Percentiles rank a stretch among this genome's conserved stretches.
These are phyloP conservation scores for Aspergillaceae sp. DNA, from an alignment of 2,329 filamentous ascomycete genomes.

Conservation along the genomic window DNA sequence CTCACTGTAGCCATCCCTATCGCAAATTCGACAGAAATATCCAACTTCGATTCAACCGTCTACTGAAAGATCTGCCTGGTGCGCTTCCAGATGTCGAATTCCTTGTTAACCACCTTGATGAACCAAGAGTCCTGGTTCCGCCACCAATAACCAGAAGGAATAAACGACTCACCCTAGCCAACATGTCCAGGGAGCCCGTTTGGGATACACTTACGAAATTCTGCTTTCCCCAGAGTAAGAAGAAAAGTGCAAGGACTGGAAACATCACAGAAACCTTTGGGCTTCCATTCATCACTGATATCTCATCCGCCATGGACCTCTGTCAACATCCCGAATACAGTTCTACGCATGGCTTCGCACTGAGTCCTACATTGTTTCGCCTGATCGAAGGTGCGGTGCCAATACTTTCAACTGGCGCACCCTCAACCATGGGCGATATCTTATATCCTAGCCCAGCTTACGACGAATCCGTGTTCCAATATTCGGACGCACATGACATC, in stretches of 20 bases:
- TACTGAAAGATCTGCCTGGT: background rate
- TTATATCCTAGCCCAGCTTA: constrained; percentile 47
- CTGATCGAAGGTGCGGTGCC: constrained; percentile 14
- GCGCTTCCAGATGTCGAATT: constrained; percentile 5
- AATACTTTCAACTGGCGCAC: constrained; percentile 14
- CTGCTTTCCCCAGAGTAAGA: background rate
- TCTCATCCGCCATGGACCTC: background rate
- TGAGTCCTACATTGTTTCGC: constrained; percentile 8
- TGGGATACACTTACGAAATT: constrained; percentile 5
- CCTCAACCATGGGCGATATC: constrained; percentile 34
- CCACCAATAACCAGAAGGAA: background rate
- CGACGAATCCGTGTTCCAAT: constrained; percentile 31
- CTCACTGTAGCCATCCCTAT: constrained; percentile 2
- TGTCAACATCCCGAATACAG: constrained; percentile 7
- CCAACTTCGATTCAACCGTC: constrained; percentile 1
- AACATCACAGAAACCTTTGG: background rate
- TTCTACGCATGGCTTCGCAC: constrained; percentile 4
- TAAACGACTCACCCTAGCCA: background rate
- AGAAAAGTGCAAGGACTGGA: background rate
- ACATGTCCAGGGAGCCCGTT: background rate
- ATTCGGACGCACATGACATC: constrained; percentile 34
- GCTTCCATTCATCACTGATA: constrained; percentile 7
- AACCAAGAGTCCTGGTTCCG: constrained; percentile 5
- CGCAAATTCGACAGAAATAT: constrained; percentile 4
- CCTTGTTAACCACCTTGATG: constrained; percentile 9